phyloP scores from a whole-genome alignment of 441 rosid species.

The Pelargonium citronellum region DNA sequence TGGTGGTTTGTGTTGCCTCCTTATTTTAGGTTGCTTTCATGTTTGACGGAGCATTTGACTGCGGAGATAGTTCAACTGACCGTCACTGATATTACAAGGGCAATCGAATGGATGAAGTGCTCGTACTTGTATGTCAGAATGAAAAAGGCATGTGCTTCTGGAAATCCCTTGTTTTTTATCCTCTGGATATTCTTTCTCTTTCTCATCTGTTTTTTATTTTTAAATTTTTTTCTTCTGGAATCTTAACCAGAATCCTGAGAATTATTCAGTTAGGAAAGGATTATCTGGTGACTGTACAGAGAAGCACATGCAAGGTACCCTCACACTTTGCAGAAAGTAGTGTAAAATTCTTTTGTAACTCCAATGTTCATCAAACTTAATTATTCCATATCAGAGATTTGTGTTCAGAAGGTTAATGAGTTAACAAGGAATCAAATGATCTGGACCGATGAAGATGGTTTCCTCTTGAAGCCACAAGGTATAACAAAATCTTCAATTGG shows the following conservation, averaged over 20 bases:
- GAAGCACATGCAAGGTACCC: constrained; percentile 79
- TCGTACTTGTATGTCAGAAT: constrained; percentile 84
- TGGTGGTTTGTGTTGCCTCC: constrained; percentile 16
- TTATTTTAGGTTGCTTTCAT: constrained; percentile 69
- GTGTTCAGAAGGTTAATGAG: constrained; percentile 74
- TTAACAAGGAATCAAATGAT: constrained; percentile 78
- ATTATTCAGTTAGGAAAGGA: constrained; percentile 70
- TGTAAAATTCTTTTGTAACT: constrained; percentile 14
- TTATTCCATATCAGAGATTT: constrained; percentile 47
- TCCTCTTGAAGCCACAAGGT: constrained; percentile 89
- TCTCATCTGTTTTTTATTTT: constrained; percentile 16
- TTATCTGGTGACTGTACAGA: constrained; percentile 68
- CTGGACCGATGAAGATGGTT: constrained; percentile 82
- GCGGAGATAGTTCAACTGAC: constrained; percentile 96
- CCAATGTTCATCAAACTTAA: constrained; percentile 28
- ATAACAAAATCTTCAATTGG: constrained; percentile 23
- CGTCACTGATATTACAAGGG: constrained; percentile 66
- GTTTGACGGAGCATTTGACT: constrained; percentile 86
- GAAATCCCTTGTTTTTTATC: constrained; percentile 8
- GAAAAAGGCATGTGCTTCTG: constrained; percentile 59
- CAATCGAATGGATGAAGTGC: constrained; percentile 98
- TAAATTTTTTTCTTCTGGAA: constrained; percentile 18
- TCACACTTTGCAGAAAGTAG: constrained; percentile 15
- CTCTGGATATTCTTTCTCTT: constrained; percentile 8
- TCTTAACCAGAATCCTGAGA: constrained; percentile 68